These are phyloP conservation scores for Lentinus brumalis DNA, from an alignment of 768 basidiomycete species.

Conservation along the genomic window DNA sequence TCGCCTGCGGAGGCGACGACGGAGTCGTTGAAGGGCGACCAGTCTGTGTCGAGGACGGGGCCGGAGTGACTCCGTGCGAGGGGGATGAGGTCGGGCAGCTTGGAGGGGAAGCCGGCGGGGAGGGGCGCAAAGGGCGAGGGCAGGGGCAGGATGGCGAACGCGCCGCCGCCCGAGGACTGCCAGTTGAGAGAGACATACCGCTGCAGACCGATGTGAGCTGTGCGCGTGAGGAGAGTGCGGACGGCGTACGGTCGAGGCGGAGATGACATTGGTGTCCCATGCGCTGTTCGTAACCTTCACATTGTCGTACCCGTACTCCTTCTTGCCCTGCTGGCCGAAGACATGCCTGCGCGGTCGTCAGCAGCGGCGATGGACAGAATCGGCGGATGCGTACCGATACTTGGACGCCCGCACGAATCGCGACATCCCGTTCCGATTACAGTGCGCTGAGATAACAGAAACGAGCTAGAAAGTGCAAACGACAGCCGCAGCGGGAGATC, in stretches of 20 bases:
- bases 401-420: constrained; percentile 27
- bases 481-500: too few species aligned
- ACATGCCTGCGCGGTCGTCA: constrained; percentile 66
- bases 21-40: constrained; percentile 92
- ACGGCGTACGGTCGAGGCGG: constrained; percentile 75
- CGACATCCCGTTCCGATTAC: constrained; percentile 18
- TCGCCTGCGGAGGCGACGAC: constrained; percentile 92
- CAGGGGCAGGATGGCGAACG: constrained; percentile 91
- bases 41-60: constrained; percentile 91
- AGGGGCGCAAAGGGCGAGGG: constrained; percentile 67
- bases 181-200: constrained; percentile 90
- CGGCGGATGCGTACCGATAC: constrained; percentile 21
- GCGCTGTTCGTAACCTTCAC: constrained; percentile 88
- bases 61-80: constrained; percentile 85
- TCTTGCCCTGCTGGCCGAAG: constrained; percentile 87
- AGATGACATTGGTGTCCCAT: constrained; percentile 94
- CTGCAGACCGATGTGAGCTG: constrained; percentile 9
- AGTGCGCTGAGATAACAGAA: too few species aligned
- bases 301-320: constrained; percentile 79
- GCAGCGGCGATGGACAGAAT: neutral
- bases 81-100: constrained; percentile 90
- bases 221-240: constrained; percentile 1
- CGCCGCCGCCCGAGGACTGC: constrained; percentile 90
- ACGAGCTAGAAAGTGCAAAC: too few species aligned
- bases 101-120: constrained; percentile 59